A percentile compares a stretch with the other conserved stretches of the same genome.
Conservation (phyloP, 2,329 filamentous ascomycete species). For the Penicillium vulpinum region DNA sequence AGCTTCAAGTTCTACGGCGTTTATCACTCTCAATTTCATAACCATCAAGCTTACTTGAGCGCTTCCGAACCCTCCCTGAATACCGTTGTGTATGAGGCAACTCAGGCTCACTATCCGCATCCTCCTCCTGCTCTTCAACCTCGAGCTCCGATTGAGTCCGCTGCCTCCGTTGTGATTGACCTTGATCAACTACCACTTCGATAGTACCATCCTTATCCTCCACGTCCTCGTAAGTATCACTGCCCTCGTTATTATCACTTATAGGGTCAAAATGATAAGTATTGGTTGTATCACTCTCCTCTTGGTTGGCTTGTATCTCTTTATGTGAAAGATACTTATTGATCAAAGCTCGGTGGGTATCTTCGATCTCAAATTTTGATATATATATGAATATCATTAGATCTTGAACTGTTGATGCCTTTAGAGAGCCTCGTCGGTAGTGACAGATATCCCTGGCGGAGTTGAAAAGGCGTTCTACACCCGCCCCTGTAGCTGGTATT, state of each 20-base stretch:
- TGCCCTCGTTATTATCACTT: neutral
- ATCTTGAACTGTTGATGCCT: neutral
- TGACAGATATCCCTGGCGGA: neutral
- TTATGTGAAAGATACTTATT: neutral
- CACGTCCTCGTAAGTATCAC: neutral
- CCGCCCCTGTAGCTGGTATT: too few relatives aligned
- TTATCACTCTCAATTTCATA: neutral
- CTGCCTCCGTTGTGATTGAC: neutral
- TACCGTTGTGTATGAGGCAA: too few relatives aligned
- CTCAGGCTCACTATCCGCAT: too few relatives aligned
- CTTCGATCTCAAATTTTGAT: neutral
- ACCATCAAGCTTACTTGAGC: too few relatives aligned
- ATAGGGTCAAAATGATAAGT: neutral
- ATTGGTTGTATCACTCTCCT: neutral
- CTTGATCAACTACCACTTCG: neutral
- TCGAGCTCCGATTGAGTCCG: neutral
- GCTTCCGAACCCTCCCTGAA: too few relatives aligned
- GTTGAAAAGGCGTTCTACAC: neutral
- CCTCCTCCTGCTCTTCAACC: too few relatives aligned
- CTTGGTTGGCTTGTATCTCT: neutral
- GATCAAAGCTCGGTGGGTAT: neutral
- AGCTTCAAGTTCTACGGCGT: neutral
- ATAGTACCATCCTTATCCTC: neutral
- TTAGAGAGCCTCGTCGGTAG: neutral
- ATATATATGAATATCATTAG: neutral